These are phyloP conservation scores for Thalassiosira oceanica DNA, from an alignment of 352 stramenopile species.

Conservation along the genomic window DNA sequence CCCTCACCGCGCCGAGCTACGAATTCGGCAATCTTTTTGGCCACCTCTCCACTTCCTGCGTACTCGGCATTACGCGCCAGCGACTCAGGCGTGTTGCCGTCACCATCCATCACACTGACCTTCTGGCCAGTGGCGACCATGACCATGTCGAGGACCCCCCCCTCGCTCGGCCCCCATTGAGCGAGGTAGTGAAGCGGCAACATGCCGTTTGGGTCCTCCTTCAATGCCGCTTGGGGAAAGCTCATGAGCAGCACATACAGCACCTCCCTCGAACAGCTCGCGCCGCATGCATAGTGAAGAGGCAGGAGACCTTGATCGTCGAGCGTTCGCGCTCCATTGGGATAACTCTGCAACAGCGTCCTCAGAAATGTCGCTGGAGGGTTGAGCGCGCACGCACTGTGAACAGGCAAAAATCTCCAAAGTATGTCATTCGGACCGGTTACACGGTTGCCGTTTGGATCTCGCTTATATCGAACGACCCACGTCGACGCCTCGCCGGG, in stretches of 20 bases:
- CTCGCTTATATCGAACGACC: constrained; percentile 69
- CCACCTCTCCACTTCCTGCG: constrained; percentile 48
- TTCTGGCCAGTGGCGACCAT: constrained; percentile 59
- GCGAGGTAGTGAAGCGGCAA: constrained; percentile 76
- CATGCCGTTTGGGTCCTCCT: constrained; percentile 72
- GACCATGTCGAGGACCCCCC: constrained; percentile 71
- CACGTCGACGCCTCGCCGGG: constrained; percentile 69
- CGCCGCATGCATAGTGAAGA: constrained; percentile 76
- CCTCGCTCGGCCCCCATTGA: constrained; percentile 64
- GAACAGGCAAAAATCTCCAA: constrained; percentile 72
- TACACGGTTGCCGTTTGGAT: constrained; percentile 18
- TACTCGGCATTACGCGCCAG: constrained; percentile 66
- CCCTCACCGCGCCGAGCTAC: neutral
- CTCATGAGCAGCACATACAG: constrained; percentile 64
- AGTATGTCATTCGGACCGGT: constrained; percentile 42
- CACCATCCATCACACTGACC: constrained; percentile 42
- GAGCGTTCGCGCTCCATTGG: constrained; percentile 47
- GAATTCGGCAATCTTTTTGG: constrained; percentile 30
- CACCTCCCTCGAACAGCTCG: constrained; percentile 55
- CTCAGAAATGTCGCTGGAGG: constrained; percentile 55
- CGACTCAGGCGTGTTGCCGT: constrained; percentile 70
- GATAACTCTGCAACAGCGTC: constrained; percentile 58
- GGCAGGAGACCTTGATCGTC: constrained; percentile 78
- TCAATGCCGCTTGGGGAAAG: constrained; percentile 58
- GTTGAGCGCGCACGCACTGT: constrained; percentile 65